Evolutionary conservation across 495 filamentous ascomycete species (phyloP).

Genomic region (Xylaria palmicola): DNA sequence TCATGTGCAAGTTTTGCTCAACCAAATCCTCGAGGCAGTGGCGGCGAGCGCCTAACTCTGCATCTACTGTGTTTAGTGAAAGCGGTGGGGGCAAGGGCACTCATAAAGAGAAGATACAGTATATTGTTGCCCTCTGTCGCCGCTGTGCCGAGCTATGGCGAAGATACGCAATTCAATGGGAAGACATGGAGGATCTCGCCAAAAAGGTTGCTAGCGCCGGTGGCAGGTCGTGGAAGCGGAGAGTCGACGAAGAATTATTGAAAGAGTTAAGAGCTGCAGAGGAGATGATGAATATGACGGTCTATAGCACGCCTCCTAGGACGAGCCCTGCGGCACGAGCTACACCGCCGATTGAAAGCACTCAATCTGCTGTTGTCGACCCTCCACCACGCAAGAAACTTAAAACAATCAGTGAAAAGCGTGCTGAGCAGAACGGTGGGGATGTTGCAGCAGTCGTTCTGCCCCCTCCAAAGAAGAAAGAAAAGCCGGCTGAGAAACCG

Average conservation of each 20-base stretch:
- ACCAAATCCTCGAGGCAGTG: conserved; percentile 81
- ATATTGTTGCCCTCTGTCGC: conserved; percentile 81
- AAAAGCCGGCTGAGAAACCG: conserved; percentile 55
- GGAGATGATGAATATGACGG: conserved; percentile 47
- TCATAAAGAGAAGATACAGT: conserved; percentile 71
- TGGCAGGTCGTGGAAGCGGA: conserved; percentile 81
- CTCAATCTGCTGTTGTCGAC: conserved; percentile 17
- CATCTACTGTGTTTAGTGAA: conserved; percentile 69
- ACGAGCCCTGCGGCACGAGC: conserved; percentile 40
- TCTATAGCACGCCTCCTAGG: conserved; percentile 40
- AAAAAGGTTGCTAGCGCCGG: conserved; percentile 84
- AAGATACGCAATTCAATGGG: conserved; percentile 92
- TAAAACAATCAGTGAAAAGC: conserved; percentile 42
- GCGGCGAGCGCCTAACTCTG: conserved; percentile 83
- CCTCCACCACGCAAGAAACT: conserved; percentile 57
- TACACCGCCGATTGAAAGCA: conserved; percentile 14
- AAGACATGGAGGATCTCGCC: conserved; percentile 87
- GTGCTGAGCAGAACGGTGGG: conserved; percentile 26
- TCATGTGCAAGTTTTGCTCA: conserved; percentile 92
- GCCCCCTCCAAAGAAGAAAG: conserved; percentile 65
- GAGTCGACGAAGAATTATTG: conserved; percentile 86
- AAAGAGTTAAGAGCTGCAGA: conserved; percentile 65
- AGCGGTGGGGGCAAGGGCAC: conserved; percentile 57
- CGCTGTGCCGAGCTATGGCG: conserved; percentile 91
- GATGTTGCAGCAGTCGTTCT: conserved; percentile 15